Evolutionary conservation across 1,284 basidiomycete species (phyloP).

Genomic region (Trichosporon sp.): DNA sequence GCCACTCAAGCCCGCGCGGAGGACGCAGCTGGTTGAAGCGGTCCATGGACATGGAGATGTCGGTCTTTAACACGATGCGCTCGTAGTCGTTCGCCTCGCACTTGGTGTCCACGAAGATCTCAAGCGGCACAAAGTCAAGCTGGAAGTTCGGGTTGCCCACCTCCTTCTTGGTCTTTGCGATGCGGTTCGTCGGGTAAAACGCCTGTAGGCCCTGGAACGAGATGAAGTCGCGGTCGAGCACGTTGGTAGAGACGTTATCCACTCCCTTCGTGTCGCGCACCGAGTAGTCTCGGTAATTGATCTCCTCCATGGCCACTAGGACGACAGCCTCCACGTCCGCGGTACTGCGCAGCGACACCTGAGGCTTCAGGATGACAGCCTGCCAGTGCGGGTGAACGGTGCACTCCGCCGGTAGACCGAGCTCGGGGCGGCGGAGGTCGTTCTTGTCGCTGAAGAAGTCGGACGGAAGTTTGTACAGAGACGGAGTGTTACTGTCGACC

Average conservation of each 20-base stretch:
- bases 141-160: slow-evolving; percentile 2
- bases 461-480: slow-evolving; percentile 24
- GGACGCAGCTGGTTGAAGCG: slow-evolving; percentile 89
- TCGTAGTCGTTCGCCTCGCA: slow-evolving; percentile 80
- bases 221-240: slow-evolving; percentile 77
- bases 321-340: slow-evolving; percentile 61
- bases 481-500: slow-evolving; percentile 15
- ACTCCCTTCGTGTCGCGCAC: slow-evolving; percentile 74
- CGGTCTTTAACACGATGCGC: slow-evolving; percentile 82
- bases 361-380: slow-evolving; percentile 83
- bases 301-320: slow-evolving; percentile 75
- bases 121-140: slow-evolving; percentile 67
- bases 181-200: slow-evolving; percentile 65
- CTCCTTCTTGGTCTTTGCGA: slow-evolving; percentile 3
- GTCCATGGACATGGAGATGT: slow-evolving; percentile 82
- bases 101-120: slow-evolving; percentile 77
- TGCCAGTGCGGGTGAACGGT: slow-evolving; percentile 62
- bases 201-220: slow-evolving; percentile 76
- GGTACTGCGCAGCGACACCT: slow-evolving; percentile 74
- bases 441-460: slow-evolving; percentile 21
- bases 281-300: slow-evolving; percentile 72
- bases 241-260: slow-evolving; percentile 77
- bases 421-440: slow-evolving; percentile 16
- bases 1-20: slow-evolving; percentile 59
- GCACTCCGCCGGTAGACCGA: slow-evolving; percentile 45